A percentile compares a stretch with the other conserved stretches of the same genome.
Evolutionary conservation across 2,329 filamentous ascomycete genomes (phyloP).

Genomic region (Metarhizium guizhouense): DNA sequence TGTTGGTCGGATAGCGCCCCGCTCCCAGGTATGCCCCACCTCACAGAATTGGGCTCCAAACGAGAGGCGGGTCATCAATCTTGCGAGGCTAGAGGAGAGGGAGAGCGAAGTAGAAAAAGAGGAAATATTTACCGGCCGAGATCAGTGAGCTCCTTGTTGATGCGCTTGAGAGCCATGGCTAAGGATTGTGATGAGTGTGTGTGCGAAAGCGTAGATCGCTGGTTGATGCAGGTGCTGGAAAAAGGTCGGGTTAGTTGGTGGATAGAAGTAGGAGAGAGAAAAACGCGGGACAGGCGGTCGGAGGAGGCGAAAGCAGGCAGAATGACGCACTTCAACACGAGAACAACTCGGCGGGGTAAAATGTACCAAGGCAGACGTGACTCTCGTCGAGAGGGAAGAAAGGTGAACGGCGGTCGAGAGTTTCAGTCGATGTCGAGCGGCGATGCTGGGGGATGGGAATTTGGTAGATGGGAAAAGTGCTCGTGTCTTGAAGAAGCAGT

Average conservation of each 20-base stretch:
- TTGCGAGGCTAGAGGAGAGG: conserved; percentile 8
- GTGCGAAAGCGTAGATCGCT: conserved; percentile 11
- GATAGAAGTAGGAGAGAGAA: conserved; percentile 1
- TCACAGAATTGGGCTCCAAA: conserved; percentile 20
- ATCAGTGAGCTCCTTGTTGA: conserved; percentile 89
- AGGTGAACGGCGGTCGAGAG: neutral
- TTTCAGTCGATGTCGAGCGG: conserved; percentile 2
- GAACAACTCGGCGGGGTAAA: conserved; percentile 6
- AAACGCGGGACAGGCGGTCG: conserved; percentile 7
- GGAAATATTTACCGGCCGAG: conserved; percentile 65
- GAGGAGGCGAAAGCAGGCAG: conserved; percentile 10
- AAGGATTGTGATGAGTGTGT: conserved; percentile 23
- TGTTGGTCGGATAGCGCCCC: conserved; percentile 20
- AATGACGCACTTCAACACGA: conserved; percentile 19
- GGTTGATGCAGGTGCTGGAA: conserved; percentile 7
- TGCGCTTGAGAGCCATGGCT: conserved; percentile 80
- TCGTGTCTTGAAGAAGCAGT: neutral
- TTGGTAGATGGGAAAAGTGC: neutral
- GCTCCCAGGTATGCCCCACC: conserved; percentile 27
- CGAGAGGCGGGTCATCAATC: conserved; percentile 8
- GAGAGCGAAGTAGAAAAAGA: conserved; percentile 6
- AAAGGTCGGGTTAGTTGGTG: conserved; percentile 14
- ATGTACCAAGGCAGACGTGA: conserved; percentile 11
- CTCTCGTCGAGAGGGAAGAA: conserved; percentile 4
- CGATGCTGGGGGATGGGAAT: neutral